These are phyloP conservation scores for Passiflora organensis DNA, from an alignment of 345 rosid species.

Conservation along the genomic window DNA sequence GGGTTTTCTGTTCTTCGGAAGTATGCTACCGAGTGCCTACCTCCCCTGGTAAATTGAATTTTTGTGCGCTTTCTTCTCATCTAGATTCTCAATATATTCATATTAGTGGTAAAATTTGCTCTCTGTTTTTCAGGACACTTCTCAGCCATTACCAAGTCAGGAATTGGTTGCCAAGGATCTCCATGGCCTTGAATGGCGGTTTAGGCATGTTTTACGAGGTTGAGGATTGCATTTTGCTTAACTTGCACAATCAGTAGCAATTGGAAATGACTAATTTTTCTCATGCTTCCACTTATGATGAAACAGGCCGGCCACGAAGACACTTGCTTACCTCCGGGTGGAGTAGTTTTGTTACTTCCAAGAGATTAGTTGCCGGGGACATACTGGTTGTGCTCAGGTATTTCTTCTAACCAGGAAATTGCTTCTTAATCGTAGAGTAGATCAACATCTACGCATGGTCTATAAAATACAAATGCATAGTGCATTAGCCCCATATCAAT, in stretches of 20 bases:
- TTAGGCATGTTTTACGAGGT: constrained; percentile 96
- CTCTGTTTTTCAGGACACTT: constrained; percentile 62
- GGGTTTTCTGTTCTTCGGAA: constrained; percentile 90
- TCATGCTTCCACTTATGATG: neutral
- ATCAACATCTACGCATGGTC: too few relatives aligned
- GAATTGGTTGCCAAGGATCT: constrained; percentile 89
- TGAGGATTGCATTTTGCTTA: neutral
- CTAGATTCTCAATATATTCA: neutral
- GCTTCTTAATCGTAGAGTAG: too few relatives aligned
- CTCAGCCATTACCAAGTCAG: constrained; percentile 80
- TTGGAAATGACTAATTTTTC: too few relatives aligned
- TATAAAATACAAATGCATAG: too few relatives aligned
- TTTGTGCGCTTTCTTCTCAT: neutral
- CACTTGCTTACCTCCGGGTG: constrained; percentile 94
- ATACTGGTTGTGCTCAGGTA: constrained; percentile 87
- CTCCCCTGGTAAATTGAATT: constrained; percentile 57
- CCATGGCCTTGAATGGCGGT: constrained; percentile 89
- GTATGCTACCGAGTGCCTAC: constrained; percentile 92
- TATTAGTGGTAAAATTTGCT: neutral
- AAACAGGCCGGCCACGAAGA: constrained; percentile 81
- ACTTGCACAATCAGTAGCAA: too few relatives aligned
- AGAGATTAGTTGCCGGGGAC: constrained; percentile 85
- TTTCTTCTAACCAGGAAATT: neutral
- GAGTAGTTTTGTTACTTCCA: constrained; percentile 91
- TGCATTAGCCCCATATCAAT: too few relatives aligned